Conservation (phyloP, 202 grass and related monocot genomes). For the Schoenoplectus tabernaemontani region DNA sequence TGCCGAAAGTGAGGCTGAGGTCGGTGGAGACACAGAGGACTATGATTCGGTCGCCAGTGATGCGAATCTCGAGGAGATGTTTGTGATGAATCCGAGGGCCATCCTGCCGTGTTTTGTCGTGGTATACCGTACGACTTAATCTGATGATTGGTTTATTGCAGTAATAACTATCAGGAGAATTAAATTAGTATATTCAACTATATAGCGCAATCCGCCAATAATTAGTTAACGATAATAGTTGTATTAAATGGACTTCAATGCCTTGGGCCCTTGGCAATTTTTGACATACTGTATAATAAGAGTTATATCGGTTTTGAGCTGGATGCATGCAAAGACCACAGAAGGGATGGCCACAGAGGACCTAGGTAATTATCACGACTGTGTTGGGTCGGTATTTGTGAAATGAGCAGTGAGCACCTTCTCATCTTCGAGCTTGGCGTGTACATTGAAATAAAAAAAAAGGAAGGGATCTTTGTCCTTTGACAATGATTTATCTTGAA, state of each 20-base stretch:
- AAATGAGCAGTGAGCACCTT: not conserved
- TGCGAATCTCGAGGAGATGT: constrained; percentile 78
- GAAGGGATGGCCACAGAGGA: not conserved
- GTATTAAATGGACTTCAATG: not conserved
- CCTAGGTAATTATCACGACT: not conserved
- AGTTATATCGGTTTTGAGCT: not conserved
- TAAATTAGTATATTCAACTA: not conserved
- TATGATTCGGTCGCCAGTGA: constrained; percentile 72
- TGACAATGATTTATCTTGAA: too few relatives aligned
- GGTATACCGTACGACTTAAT: constrained; percentile 49
- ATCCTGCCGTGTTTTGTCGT: constrained; percentile 97
- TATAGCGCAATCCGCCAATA: constrained; percentile 15
- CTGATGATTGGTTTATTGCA: constrained; percentile 6
- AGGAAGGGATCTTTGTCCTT: not conserved
- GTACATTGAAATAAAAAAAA: not conserved
- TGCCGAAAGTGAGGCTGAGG: not conserved
- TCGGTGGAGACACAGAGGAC: constrained; percentile 15
- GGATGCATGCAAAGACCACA: not conserved
- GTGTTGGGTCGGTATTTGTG: not conserved
- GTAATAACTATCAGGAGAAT: not conserved
- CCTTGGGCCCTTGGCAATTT: not conserved
- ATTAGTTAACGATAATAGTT: not conserved
- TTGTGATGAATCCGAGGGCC: constrained; percentile 79
- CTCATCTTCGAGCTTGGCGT: constrained; percentile 1
- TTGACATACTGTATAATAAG: not conserved